Base-by-base conservation (phyloP, 2,329 filamentous ascomycete species). In the Penicillium expansum region DNA sequence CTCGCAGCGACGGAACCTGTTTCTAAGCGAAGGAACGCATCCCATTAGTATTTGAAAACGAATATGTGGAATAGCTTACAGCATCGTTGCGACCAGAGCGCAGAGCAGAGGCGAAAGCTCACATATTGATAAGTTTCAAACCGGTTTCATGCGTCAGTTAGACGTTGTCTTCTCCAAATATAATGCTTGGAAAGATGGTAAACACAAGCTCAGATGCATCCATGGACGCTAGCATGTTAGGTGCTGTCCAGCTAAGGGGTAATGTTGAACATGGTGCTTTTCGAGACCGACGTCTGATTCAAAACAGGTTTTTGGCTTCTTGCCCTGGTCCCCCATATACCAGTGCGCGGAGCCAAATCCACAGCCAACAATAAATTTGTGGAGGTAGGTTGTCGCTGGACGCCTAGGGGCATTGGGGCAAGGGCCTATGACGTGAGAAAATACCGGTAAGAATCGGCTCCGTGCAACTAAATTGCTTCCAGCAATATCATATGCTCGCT, bases 401-500 rank as follows among this genome's bases (percentile, higher is more conserved):
- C 13, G 20, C 20, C 14, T 16, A 18, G 24, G 16, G n/a, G n/a
- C 27, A 47, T 33, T 8, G 1, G 38, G 18, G 38, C 5, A 27
- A 48, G 27, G 4, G 11, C 30, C 9, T 41, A 37, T 55, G 53
- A 52, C 53, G 33, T 32, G 33, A 38, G 27, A 5, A 11, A 20
- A 16, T 14, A 11, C 11, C 14, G 8, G 16, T 42, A 32, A 16
- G 35, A 50, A 24, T 14, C 18, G 14, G 8, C 44, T 8, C 20
- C 16, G 18, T 39, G 33, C 42, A 41, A 20, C 37, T 20, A 16
- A 13, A 27, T 20, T 14, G 37, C 13, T 27, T 8, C 22, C 11
- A 27, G 51, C 55, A 33, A 51, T 35, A 47, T 55, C 56, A 55
- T 55, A 47, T 55, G 27, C 44, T 42, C n/a, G 11, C 32, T 29